Evolutionary conservation across 192 early-diverging fungal species (phyloP).

Genomic region (Coemansia sp.): DNA sequence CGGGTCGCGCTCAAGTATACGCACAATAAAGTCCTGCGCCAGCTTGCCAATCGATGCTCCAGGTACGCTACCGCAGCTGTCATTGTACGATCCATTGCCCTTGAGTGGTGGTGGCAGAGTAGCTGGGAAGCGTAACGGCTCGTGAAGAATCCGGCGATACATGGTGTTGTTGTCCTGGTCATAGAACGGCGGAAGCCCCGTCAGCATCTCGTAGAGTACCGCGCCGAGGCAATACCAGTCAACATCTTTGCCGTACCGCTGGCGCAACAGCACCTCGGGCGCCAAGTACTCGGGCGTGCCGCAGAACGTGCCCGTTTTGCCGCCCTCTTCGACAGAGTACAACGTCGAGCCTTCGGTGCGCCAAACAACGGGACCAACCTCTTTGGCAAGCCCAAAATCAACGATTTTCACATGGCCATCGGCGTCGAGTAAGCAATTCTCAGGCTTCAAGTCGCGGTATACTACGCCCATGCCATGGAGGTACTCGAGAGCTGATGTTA

Average conservation of each 20-base stretch:
- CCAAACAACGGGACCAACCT: conserved; percentile 53
- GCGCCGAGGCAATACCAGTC: conserved; percentile 75
- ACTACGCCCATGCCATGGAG: conserved; percentile 91
- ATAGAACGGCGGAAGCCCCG: conserved; percentile 63
- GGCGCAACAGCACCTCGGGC: conserved; percentile 63
- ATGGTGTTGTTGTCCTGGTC: conserved; percentile 30
- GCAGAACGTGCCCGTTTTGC: conserved; percentile 68
- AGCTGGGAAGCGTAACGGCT: conserved; percentile 21
- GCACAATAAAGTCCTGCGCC: conserved; percentile 16
- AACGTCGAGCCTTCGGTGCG: conserved; percentile 68
- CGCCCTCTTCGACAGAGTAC: conserved; percentile 49
- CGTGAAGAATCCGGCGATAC: conserved; percentile 29
- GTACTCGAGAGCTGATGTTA: conserved; percentile 64
- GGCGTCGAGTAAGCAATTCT: conserved; percentile 85
- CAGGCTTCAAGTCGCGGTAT: conserved; percentile 77
- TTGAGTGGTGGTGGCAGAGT: conserved; percentile 12
- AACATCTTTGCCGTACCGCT: conserved; percentile 62
- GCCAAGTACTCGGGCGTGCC: conserved; percentile 74
- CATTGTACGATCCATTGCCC: conserved; percentile 5
- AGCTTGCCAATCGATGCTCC: conserved; percentile 5
- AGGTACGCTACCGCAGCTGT: conserved; percentile 2
- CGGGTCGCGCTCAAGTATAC: conserved; percentile 62
- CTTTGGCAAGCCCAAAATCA: conserved; percentile 93
- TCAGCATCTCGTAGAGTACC: conserved; percentile 61
- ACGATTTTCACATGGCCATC: conserved; percentile 87